Conservation (phyloP, 2,329 filamentous ascomycete species). For the Phialophora tarda region DNA sequence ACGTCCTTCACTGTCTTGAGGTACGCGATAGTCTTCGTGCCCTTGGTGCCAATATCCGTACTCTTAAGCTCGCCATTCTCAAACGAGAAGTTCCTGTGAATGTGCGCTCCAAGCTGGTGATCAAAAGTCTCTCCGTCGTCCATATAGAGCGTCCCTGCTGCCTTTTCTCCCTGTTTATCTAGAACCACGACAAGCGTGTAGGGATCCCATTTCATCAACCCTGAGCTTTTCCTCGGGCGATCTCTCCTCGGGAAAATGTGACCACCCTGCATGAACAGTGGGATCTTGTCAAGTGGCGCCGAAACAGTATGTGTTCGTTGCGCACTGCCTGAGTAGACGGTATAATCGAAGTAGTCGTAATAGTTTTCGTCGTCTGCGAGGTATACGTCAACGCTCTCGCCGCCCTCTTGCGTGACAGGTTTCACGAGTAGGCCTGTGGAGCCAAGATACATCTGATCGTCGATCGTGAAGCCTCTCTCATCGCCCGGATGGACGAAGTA, state of each 20-base stretch:
- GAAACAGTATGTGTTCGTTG: conserved; percentile 68
- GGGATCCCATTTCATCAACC: conserved; percentile 91
- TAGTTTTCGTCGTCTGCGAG: conserved; percentile 88
- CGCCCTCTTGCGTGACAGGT: conserved; percentile 80
- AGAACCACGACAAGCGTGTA: conserved; percentile 87
- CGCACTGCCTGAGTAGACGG: conserved; percentile 73
- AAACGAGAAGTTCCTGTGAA: conserved; percentile 80
- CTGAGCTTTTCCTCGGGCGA: conserved; percentile 79
- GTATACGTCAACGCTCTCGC: conserved; percentile 76
- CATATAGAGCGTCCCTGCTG: conserved; percentile 82
- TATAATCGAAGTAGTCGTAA: conserved; percentile 94
- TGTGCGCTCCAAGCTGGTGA: conserved; percentile 81
- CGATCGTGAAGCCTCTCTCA: conserved; percentile 83
- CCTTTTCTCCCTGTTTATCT: conserved; percentile 66
- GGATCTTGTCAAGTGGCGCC: conserved; percentile 84
- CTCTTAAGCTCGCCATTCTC: conserved; percentile 66
- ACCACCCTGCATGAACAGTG: conserved; percentile 88
- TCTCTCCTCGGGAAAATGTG: conserved; percentile 92
- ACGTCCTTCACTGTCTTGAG: conserved; percentile 79
- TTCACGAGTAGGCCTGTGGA: conserved; percentile 89
- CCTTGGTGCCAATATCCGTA: conserved; percentile 67
- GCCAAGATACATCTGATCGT: conserved; percentile 92
- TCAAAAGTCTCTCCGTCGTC: conserved; percentile 96
- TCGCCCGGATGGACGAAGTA: conserved; percentile 89
- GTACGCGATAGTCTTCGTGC: conserved; percentile 72